Base-by-base conservation (phyloP, 106 monocot genomes). In the Hemerocallis citrina region DNA sequence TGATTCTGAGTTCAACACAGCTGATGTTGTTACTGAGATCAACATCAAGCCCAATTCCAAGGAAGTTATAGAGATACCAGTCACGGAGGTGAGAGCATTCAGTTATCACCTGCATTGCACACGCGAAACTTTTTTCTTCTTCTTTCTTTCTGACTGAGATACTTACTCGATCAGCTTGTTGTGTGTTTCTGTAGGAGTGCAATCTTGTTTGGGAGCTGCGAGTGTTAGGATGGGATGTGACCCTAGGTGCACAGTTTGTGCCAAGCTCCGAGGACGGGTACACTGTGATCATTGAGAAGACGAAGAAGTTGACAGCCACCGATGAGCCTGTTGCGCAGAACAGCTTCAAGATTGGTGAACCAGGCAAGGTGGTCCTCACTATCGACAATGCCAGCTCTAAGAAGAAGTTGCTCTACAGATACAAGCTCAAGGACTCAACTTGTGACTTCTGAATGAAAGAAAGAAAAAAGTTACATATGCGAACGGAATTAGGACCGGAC, bases 351-450 rank as follows among this genome's bases (percentile, higher is more conserved):
- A 68, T 74, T 13, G 68, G 68, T 6, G 77, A 81, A 50, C 51
- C 81, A 0, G 85, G 85, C 17, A 86, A 78, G 71, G 55, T 81
- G 39, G 42, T 86, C 8, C 46, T 86, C 46, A 81, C 77, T 0
- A 42, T 78, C 31, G 77, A 81, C 33, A 86, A 86, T 47, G 29
- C 48, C 16, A 71, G 61, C 58, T 74, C 74, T 30, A 77, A 68
- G 64, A 86, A 77, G 81, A 81, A 77, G 68, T 74, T 86, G n/a
- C 74, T 86, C 34, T 86, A 81, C 57, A 77, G 85, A 68, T 81
- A 45, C 39, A 86, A 77, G 47, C 42, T 51, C 29, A 75, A 74
- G 70, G 68, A 44, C 25, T 28, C 52, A 3, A 41, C 50, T 61
- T 65, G 59, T n/a, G n/a, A n/a, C n/a, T n/a, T n/a, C n/a, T n/a